phyloP scores from a whole-genome alignment of 2,329 filamentous ascomycete genomes.

The Fusarium lateritium region DNA sequence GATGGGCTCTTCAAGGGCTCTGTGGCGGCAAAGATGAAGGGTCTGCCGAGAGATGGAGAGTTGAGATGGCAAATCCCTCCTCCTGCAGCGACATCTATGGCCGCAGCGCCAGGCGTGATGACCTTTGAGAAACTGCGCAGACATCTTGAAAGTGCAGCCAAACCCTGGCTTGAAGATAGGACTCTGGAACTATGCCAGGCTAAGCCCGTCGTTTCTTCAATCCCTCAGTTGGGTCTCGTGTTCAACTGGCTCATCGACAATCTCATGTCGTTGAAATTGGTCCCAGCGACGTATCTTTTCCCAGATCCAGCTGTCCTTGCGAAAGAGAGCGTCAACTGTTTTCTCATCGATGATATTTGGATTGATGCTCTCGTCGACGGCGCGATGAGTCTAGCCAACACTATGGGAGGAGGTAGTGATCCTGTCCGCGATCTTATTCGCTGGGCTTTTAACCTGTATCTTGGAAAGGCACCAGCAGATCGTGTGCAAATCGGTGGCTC shows the following conservation, averaged over 20 bases:
- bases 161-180: neutral
- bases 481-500: neutral
- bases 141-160: neutral
- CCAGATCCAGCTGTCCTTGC: neutral
- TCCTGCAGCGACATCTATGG: neutral
- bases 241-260: neutral
- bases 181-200: neutral
- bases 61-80: neutral
- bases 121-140: neutral
- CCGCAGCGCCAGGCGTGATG: neutral
- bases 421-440: neutral
- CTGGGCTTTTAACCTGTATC: neutral
- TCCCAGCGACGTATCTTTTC: neutral
- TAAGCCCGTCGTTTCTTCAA: neutral
- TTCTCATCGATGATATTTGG: neutral
- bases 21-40: neutral
- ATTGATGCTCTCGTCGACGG: neutral
- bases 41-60: neutral
- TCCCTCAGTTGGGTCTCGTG: neutral
- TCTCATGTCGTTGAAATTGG: neutral
- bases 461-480: fast-evolving
- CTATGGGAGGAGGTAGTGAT: neutral
- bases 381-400: neutral
- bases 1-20: neutral
- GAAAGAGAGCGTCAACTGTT: neutral